Percentiles rank a stretch among this genome's conserved stretches.
Evolutionary conservation across 805 yeast genomes (phyloP).

Genomic region (Wickerhamomyces mucosus): DNA sequence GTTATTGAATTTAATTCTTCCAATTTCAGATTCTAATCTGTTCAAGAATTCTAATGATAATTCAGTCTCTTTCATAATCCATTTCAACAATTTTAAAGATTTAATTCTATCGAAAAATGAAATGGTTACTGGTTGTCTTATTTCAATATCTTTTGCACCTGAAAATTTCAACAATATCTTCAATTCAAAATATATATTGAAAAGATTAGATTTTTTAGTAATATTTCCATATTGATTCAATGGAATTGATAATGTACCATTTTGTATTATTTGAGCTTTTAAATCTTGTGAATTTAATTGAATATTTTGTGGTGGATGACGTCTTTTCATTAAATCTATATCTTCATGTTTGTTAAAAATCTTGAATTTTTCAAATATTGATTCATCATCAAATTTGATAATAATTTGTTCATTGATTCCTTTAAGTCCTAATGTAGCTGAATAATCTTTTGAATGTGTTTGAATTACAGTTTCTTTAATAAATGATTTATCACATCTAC

Average conservation of each 20-base stretch:
- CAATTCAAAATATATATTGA: slow-evolving; percentile 41
- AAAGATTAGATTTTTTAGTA: slow-evolving; percentile 41
- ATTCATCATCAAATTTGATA: slow-evolving; percentile 20
- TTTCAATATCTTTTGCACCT: slow-evolving; percentile 40
- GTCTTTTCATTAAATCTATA: slow-evolving; percentile 19
- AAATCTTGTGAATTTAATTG: slow-evolving; percentile 11
- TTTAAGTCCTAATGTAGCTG: slow-evolving; percentile 8
- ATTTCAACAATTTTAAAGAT: slow-evolving; percentile 38
- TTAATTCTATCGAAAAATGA: slow-evolving; percentile 42
- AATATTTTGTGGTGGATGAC: slow-evolving; percentile 13
- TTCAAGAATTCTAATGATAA: slow-evolving; percentile 24
- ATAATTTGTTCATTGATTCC: slow-evolving; percentile 8
- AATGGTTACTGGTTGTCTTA: slow-evolving; percentile 42
- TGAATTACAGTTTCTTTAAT: slow-evolving; percentile 34
- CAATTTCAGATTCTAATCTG: slow-evolving; percentile 21
- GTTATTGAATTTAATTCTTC: slow-evolving; percentile 24
- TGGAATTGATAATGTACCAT: slow-evolving; percentile 18
- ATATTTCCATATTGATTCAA: slow-evolving; percentile 36
- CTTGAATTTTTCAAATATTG: slow-evolving; percentile 18
- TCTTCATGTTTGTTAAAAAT: slow-evolving; percentile 23
- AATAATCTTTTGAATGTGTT: slow-evolving; percentile 11
- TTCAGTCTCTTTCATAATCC: slow-evolving; percentile 46
- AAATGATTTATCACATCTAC: slow-evolving; percentile 27
- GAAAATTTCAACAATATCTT: slow-evolving; percentile 32
- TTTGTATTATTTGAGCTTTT: slow-evolving; percentile 21